Conservation (phyloP, 352 stramenopile species). For the Globisporangium paddicum region DNA sequence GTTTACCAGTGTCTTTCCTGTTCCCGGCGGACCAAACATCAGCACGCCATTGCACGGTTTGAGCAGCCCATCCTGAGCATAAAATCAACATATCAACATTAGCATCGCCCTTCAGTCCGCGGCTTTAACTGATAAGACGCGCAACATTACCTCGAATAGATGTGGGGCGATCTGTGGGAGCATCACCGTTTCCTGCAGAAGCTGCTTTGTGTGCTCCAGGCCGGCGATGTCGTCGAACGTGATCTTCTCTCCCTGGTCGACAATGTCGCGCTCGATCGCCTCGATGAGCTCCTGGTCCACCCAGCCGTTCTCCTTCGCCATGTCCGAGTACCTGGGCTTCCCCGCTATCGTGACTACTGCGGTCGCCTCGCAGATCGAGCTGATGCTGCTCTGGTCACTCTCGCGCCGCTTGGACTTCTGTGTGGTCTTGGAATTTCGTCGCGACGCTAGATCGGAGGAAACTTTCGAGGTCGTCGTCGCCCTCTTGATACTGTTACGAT, state of each 20-base stretch:
- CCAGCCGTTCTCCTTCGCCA: conserved; percentile 68
- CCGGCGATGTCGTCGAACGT: conserved; percentile 76
- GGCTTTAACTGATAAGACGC: not conserved
- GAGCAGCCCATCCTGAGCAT: conserved; percentile 59
- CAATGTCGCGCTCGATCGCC: conserved; percentile 83
- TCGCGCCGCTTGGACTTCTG: conserved; percentile 14
- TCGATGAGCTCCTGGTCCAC: conserved; percentile 81
- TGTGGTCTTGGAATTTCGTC: conserved; percentile 6
- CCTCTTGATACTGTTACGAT: conserved; percentile 15
- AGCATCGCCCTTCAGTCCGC: not conserved
- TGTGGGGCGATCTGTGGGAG: conserved; percentile 80
- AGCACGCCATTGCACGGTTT: conserved; percentile 81
- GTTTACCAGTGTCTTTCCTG: conserved; percentile 77
- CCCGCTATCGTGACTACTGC: not conserved
- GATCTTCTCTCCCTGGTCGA: conserved; percentile 63
- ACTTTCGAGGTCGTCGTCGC: conserved; percentile 5
- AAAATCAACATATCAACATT: not conserved
- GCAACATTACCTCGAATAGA: conserved; percentile 52
- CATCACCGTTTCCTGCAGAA: conserved; percentile 84
- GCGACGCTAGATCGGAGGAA: not conserved
- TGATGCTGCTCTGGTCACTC: conserved; percentile 12
- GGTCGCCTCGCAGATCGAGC: not conserved
- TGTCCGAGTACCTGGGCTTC: conserved; percentile 74
- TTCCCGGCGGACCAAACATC: conserved; percentile 88
- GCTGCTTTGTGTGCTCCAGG: conserved; percentile 73